These are phyloP conservation scores for Cephalotrichum gorgonifer DNA, from an alignment of 2,329 filamentous ascomycete species.

Conservation along the genomic window DNA sequence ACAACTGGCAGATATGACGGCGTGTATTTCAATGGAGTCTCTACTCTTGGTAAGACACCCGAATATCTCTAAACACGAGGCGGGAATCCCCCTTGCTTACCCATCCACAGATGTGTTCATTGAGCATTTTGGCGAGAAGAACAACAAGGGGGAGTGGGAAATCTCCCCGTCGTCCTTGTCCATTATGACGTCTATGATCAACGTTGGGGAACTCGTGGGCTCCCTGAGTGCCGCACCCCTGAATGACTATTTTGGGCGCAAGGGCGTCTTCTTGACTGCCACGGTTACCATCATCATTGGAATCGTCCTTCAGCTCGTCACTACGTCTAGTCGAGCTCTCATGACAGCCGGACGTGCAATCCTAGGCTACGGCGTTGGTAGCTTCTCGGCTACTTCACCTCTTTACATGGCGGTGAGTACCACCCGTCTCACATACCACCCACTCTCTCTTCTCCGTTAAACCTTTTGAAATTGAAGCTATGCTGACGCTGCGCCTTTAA, in stretches of 20 bases:
- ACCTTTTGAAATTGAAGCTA: not conserved
- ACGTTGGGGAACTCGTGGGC: constrained; percentile 26
- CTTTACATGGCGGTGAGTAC: constrained; percentile 10
- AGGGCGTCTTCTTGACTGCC: constrained; percentile 21
- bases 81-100: not conserved
- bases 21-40: constrained; percentile 24
- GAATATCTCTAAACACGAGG: not conserved
- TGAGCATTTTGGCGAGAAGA: constrained; percentile 18
- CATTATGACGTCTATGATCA: constrained; percentile 24
- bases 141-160: constrained; percentile 16
- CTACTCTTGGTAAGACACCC: constrained; percentile 16
- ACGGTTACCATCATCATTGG: constrained; percentile 19
- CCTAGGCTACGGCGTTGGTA: constrained; percentile 13
- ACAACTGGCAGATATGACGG: constrained; percentile 12
- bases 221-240: constrained; percentile 22
- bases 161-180: constrained; percentile 14
- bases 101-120: constrained; percentile 18
- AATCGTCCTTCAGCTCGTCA: constrained; percentile 10
- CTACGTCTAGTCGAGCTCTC: constrained; percentile 10
- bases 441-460: not conserved
- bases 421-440: not conserved
- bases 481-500: not conserved
- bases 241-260: constrained; percentile 24
- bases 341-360: constrained; percentile 12
- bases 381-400: constrained; percentile 13